Base-by-base conservation (phyloP, 225 moss, liverwort and hornwort species). In the Asterella californica region DNA sequence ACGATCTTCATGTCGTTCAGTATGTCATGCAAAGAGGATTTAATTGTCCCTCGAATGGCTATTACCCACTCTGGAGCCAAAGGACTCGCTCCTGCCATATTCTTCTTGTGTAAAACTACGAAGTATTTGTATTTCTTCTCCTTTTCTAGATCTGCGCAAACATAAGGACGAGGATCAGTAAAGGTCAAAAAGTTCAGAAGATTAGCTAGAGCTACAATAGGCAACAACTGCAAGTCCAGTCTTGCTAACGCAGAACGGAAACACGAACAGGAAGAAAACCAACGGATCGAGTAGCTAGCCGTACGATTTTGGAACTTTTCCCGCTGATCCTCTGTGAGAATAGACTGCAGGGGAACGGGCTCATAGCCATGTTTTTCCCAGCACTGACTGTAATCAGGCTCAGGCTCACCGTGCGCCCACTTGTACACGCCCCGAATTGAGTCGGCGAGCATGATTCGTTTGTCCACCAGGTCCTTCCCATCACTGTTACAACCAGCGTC, bases 31-130 rank as follows among this genome's bases (percentile, higher is more conserved):
- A 66, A 4, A 32, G 5, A 7, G 2, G 65, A 9, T 33, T 5
- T 14, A 24, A 29, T 33, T 38, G 69, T 69, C 19, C 69, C 69
- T 38, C 69, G 9, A 36, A 69, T 38, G 69, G 69, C 69, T 5
- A 69, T 36, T 2, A 69, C 69, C 69, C 69, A 69, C 19, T 69
- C 37, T 14, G 69, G 36, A 69, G 69, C 37, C n/a, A n/a, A n/a
- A n/a, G n/a, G n/a, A n/a, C n/a, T n/a, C n/a, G n/a, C n/a, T n/a
- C n/a, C n/a, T n/a, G n/a, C n/a, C n/a, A n/a, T n/a, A n/a, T n/a
- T n/a, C n/a, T n/a, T n/a, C n/a, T n/a, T n/a, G n/a, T n/a, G n/a
- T n/a, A n/a, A n/a, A n/a, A n/a, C n/a, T n/a, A n/a, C n/a, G n/a
- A n/a, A n/a, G n/a, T n/a, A n/a, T n/a, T n/a, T n/a, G n/a, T n/a